Evolutionary conservation across 768 basidiomycete genomes (phyloP).

Genomic region (Termitomyces titanicus): DNA sequence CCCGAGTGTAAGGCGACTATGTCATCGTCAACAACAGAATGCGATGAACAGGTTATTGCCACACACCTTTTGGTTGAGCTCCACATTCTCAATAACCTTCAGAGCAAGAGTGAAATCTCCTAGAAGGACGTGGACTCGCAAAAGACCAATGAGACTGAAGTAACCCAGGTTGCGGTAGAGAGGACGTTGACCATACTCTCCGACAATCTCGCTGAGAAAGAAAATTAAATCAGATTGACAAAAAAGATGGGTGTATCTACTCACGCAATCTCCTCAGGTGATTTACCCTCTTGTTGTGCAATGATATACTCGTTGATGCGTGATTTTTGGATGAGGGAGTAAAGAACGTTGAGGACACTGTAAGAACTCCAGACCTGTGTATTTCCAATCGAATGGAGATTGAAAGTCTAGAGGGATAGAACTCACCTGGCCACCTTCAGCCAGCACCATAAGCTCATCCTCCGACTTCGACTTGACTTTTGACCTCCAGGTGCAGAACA

Average conservation of each 20-base stretch:
- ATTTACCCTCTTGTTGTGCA: conserved; percentile 78
- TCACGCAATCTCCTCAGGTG: conserved; percentile 79
- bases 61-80: conserved; percentile 80
- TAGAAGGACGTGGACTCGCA: conserved; percentile 93
- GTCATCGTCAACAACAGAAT: conserved; percentile 10
- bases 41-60: background rate
- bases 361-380: conserved; percentile 95
- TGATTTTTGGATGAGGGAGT: conserved; percentile 97
- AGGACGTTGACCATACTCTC: conserved; percentile 88
- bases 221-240: background rate
- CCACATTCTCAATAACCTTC: conserved; percentile 92
- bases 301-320: conserved; percentile 90
- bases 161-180: conserved; percentile 95
- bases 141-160: conserved; percentile 92
- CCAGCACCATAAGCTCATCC: conserved; percentile 82
- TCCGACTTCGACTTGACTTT: conserved; percentile 83
- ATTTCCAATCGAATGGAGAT: background rate
- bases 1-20: conserved; percentile 86
- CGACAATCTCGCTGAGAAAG: conserved; percentile 67
- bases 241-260: conserved; percentile 24
- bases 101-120: conserved; percentile 95
- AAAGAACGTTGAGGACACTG: conserved; percentile 96
- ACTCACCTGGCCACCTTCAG: conserved; percentile 65
- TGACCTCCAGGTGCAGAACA: conserved; percentile 89
- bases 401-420: background rate